phyloP scores from a whole-genome alignment of 345 rosid species.

The Rubroshorea leprosula region DNA sequence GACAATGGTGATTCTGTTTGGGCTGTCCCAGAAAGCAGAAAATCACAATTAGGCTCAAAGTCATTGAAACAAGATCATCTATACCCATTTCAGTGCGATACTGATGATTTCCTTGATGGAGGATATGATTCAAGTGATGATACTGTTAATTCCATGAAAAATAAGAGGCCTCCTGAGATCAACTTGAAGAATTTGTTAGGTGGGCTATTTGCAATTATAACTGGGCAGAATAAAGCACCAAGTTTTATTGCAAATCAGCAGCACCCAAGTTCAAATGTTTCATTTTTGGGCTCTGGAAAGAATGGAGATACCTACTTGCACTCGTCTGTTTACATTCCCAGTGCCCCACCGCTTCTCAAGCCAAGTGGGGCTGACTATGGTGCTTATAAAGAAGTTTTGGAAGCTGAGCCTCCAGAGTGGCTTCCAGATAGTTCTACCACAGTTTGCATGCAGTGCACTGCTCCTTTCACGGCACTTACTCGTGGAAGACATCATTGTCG shows the following conservation, averaged over 20 bases:
- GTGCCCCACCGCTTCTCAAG: conserved; percentile 90
- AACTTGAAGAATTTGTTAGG: conserved; percentile 74
- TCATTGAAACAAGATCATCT: conserved; percentile 29
- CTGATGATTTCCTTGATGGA: conserved; percentile 50
- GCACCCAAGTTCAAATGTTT: conserved; percentile 53
- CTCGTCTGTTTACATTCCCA: conserved; percentile 87
- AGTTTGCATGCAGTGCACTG: conserved; percentile 74
- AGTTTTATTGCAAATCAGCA: conserved; percentile 24
- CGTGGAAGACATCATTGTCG: conserved; percentile 98
- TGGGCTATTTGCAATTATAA: conserved; percentile 76
- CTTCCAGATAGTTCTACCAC: conserved; percentile 78
- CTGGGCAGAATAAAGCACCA: conserved; percentile 51
- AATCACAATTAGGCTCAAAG: conserved; percentile 19
- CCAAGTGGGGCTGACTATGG: conserved; percentile 45
- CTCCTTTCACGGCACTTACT: conserved; percentile 71
- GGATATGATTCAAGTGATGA: conserved; percentile 58
- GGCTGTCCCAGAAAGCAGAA: conserved; percentile 28
- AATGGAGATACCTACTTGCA: conserved; percentile 74
- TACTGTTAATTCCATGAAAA: conserved; percentile 12
- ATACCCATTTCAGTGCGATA: conserved; percentile 40
- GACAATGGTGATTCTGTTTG: conserved; percentile 29
- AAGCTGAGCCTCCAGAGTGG: conserved; percentile 95
- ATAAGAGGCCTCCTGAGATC: conserved; percentile 46
- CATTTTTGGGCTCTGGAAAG: conserved; percentile 67
- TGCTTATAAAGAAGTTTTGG: conserved; percentile 68